Base-by-base conservation (phyloP, 768 basidiomycete species). In the Collybia sordida region DNA sequence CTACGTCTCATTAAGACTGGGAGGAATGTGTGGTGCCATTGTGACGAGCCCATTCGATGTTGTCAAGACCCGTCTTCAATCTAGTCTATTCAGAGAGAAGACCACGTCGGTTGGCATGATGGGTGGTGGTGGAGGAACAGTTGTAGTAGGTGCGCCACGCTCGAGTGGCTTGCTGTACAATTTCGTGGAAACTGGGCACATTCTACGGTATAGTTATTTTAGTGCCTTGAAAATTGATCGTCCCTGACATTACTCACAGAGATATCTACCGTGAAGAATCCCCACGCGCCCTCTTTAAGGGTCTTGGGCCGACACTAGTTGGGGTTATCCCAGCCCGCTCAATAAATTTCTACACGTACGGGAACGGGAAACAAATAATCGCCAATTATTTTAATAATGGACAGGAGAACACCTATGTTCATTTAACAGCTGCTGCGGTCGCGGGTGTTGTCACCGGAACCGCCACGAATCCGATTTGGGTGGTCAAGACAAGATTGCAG, bases 401-500 rank as follows among this genome's bases (percentile, higher is more conserved):
- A 21, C 59, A 81, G 53, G 93, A 98, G 67, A 95, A 90, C 67
- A 76, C 88, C 0, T 82, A 78, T 54, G 86, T 99, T 0, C 95
- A 98, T 65, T 83, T 98, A 19, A 53, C 74, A 1, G 90, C 96
- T 0, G 97, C 95, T 1, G 88, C 91, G 0, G 62, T 85, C 8
- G 96, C 96, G 1, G 95, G 96, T 0, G 73, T 98, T 56, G 74
- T 77, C 25, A 99, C 97, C 0, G 82, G 94, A 4, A 87, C 92
- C 0, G 92, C 84, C 9, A 98, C 97, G 18, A 99, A 99, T 66
- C 97, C 97, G 0, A 96, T 99, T 21, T 99, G 97, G 97, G 97
- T 99, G 41, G 93, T 99, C 53, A 99, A 98, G 69, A 99, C 97
- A 38, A 86, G 96, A 6, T 61, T 99, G 47, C 97, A 99, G 63